Evolutionary conservation across 2,329 filamentous ascomycete species (phyloP).

Genomic region (Periconia sp.): DNA sequence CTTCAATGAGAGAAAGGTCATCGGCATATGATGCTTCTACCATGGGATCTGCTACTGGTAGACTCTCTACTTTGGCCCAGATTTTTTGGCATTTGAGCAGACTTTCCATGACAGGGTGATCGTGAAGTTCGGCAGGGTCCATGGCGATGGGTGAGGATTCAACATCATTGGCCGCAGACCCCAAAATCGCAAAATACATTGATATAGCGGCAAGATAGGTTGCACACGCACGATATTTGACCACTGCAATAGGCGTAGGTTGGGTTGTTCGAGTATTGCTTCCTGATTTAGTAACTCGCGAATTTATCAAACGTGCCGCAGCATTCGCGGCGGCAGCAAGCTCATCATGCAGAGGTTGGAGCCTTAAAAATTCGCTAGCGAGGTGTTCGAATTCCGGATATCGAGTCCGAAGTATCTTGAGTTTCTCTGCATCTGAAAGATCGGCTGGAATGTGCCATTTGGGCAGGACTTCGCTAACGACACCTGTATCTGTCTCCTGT

Average conservation of each 20-base stretch:
- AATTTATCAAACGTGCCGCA: slow-evolving; percentile 49
- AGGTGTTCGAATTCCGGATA: slow-evolving; percentile 93
- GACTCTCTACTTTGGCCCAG: slow-evolving; percentile 73
- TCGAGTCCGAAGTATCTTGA: slow-evolving; percentile 73
- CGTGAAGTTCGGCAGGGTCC: slow-evolving; percentile 76
- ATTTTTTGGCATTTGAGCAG: slow-evolving; percentile 77
- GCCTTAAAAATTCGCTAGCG: slow-evolving; percentile 73
- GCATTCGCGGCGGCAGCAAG: slow-evolving; percentile 61
- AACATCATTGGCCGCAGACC: slow-evolving; percentile 68
- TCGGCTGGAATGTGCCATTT: slow-evolving; percentile 79
- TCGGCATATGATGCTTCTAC: slow-evolving; percentile 33
- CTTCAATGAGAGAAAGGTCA: slow-evolving; percentile 39
- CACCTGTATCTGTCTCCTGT: slow-evolving; percentile 48
- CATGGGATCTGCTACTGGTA: slow-evolving; percentile 57
- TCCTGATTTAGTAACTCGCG: slow-evolving; percentile 25
- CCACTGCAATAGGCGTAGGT: slow-evolving; percentile 40
- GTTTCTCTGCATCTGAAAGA: slow-evolving; percentile 73
- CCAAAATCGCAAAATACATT: slow-evolving; percentile 94
- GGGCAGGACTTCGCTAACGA: slow-evolving; percentile 84
- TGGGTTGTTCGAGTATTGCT: slow-evolving; percentile 10
- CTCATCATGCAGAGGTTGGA: slow-evolving; percentile 64
- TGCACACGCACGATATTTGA: slow-evolving; percentile 78
- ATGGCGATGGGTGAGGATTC: slow-evolving; percentile 59
- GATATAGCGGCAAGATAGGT: slow-evolving; percentile 84
- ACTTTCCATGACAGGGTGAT: slow-evolving; percentile 88